A percentile compares a stretch with the other conserved stretches of the same genome.
These are phyloP conservation scores for Solanum pinnatisectum DNA, from an alignment of 257 asterid genomes.

Conservation along the genomic window DNA sequence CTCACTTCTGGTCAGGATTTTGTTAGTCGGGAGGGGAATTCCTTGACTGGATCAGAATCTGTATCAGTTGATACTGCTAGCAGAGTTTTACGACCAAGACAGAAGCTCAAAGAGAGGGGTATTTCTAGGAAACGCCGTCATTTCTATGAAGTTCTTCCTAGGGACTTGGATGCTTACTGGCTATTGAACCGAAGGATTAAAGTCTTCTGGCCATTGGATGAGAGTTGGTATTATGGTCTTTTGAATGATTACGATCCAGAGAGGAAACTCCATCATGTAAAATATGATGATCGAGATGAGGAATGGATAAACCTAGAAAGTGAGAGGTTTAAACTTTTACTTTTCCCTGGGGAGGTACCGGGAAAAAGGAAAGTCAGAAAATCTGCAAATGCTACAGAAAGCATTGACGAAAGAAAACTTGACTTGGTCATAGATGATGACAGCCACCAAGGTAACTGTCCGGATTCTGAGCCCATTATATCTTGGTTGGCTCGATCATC, in stretches of 20 bases:
- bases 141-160: slow-evolving; percentile 64
- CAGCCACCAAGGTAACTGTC: slow-evolving; percentile 27
- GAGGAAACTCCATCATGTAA: slow-evolving; percentile 63
- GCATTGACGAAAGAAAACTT: slow-evolving; percentile 20
- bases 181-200: slow-evolving; percentile 68
- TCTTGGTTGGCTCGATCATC: slow-evolving; percentile 87
- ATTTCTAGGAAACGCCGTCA: slow-evolving; percentile 80
- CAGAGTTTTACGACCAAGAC: slow-evolving; percentile 74
- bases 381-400: slow-evolving; percentile 17
- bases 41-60: slow-evolving; percentile 37
- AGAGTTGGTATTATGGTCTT: slow-evolving; percentile 87
- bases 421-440: slow-evolving; percentile 35
- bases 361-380: slow-evolving; percentile 31
- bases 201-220: slow-evolving; percentile 93
- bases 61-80: slow-evolving; percentile 41
- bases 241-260: slow-evolving; percentile 73
- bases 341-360: slow-evolving; percentile 81
- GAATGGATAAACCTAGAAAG: slow-evolving; percentile 83
- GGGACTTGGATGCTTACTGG: slow-evolving; percentile 66
- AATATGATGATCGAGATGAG: slow-evolving; percentile 92
- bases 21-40: slow-evolving; percentile 29
- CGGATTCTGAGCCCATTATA: slow-evolving; percentile 83
- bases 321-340: slow-evolving; percentile 89
- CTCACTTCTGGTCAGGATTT: slow-evolving; percentile 40
- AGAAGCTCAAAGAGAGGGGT: slow-evolving; percentile 45